Conservation (phyloP, 257 asterid species). For the Scutellaria galericulata region DNA sequence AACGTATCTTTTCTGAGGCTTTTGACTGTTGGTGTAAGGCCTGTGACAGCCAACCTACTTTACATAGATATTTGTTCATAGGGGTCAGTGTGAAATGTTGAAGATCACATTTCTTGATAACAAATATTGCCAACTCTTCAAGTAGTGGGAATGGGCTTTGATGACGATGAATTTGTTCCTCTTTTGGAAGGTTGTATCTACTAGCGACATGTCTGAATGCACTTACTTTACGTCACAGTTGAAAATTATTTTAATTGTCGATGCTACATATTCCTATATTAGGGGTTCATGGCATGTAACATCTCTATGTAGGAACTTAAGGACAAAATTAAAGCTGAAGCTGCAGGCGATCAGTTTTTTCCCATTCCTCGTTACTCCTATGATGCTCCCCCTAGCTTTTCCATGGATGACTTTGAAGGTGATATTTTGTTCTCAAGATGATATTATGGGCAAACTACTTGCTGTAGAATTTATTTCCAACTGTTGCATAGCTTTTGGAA, state of each 20-base stretch:
- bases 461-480: not conserved
- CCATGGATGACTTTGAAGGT: conserved; percentile 97
- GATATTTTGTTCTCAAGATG: conserved; percentile 25
- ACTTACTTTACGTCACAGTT: conserved; percentile 11
- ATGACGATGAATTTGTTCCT: not conserved
- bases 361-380: conserved; percentile 54
- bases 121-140: too few relatives aligned
- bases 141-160: too few relatives aligned
- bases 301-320: conserved; percentile 60
- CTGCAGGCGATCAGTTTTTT: conserved; percentile 51
- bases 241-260: conserved; percentile 11
- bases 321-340: conserved; percentile 82
- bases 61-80: too few relatives aligned
- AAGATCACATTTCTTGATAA: too few relatives aligned
- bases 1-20: too few relatives aligned
- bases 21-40: too few relatives aligned
- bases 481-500: not conserved
- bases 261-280: conserved; percentile 8
- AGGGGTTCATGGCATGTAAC: conserved; percentile 24
- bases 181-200: not conserved
- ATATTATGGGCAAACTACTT: conserved; percentile 17
- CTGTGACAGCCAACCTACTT: too few relatives aligned
- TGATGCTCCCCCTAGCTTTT: conserved; percentile 62
- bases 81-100: too few relatives aligned
- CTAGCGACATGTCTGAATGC: conserved; percentile 11